Evolutionary conservation across 73 alveolate genomes (phyloP).

Genomic region (Uronychia binucleata): DNA sequence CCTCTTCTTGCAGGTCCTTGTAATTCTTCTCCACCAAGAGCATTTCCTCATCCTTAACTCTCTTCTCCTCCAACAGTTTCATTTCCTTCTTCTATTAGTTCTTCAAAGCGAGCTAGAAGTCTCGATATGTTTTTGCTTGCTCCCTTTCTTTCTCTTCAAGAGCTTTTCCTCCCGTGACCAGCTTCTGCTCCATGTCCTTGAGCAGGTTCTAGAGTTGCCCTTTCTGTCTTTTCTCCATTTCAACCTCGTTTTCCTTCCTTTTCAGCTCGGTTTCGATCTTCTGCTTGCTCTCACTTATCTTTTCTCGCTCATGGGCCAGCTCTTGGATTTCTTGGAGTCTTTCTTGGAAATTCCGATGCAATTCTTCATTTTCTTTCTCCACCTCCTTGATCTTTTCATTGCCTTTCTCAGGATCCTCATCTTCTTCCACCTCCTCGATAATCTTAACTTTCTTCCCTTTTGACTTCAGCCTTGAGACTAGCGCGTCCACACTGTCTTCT

Average conservation of each 20-base stretch:
- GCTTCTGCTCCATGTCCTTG: slow-evolving; percentile 6
- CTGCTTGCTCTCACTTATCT: slow-evolving; percentile 58
- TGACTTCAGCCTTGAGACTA: neutral
- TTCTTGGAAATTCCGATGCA: neutral
- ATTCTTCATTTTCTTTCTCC: neutral
- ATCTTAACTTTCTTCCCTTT: slow-evolving; percentile 20
- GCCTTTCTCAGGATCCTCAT: slow-evolving; percentile 1
- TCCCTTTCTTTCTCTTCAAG: slow-evolving; percentile 69
- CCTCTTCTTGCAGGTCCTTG: slow-evolving; percentile 65
- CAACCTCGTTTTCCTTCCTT: slow-evolving; percentile 51
- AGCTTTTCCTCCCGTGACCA: slow-evolving; percentile 69
- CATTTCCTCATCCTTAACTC: slow-evolving; percentile 52
- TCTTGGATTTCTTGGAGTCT: slow-evolving; percentile 1
- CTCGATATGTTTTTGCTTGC: slow-evolving; percentile 57
- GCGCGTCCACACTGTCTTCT: slow-evolving; percentile 10
- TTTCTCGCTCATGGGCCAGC: slow-evolving; percentile 73
- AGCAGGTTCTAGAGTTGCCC: slow-evolving; percentile 28
- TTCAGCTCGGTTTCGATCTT: slow-evolving; percentile 69
- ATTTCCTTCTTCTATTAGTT: slow-evolving; percentile 71
- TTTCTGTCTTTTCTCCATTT: slow-evolving; percentile 60
- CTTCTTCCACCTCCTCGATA: neutral
- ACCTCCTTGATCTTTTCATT: too few relatives aligned
- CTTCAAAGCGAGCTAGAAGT: slow-evolving; percentile 38
- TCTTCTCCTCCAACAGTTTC: slow-evolving; percentile 69
- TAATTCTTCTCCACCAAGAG: slow-evolving; percentile 27